Conservation (phyloP, 2,329 filamentous ascomycete genomes). For the Aspergillus quadrilineatus region DNA sequence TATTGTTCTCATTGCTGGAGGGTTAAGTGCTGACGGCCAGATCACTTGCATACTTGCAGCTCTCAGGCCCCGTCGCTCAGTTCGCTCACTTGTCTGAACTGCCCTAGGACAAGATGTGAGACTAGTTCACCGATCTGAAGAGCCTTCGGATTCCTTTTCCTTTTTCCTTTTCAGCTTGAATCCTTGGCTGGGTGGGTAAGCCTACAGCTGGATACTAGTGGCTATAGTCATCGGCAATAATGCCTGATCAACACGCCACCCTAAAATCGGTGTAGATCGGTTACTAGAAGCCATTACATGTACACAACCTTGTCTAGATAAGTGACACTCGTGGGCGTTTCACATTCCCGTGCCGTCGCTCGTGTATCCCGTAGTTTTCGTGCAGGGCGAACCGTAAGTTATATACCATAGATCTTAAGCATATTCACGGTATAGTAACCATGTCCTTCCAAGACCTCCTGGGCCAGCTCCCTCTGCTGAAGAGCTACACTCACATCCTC, state of each 20-base stretch:
- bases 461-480: constrained; percentile 24
- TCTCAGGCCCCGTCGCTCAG: too few relatives aligned
- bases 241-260: constrained; percentile 7
- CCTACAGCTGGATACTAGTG: background rate
- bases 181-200: background rate
- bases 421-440: background rate
- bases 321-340: background rate
- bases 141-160: too few relatives aligned
- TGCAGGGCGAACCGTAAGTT: background rate
- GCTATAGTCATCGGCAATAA: background rate
- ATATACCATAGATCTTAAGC: background rate
- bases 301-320: background rate
- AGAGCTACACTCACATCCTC: constrained; percentile 24
- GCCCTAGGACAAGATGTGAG: too few relatives aligned
- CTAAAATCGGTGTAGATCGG: too few relatives aligned
- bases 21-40: background rate
- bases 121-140: too few relatives aligned
- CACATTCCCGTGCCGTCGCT: background rate
- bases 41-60: constrained; percentile 10
- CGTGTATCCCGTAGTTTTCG: background rate
- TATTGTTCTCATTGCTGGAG: background rate
- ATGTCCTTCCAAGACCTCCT: constrained; percentile 21
- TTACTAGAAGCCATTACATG: background rate
- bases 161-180: background rate
- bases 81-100: too few relatives aligned